Percentiles rank a stretch among this genome's conserved stretches.
Conservation (phyloP, 495 filamentous ascomycete species). For the Sabuloglossum arenarium region DNA sequence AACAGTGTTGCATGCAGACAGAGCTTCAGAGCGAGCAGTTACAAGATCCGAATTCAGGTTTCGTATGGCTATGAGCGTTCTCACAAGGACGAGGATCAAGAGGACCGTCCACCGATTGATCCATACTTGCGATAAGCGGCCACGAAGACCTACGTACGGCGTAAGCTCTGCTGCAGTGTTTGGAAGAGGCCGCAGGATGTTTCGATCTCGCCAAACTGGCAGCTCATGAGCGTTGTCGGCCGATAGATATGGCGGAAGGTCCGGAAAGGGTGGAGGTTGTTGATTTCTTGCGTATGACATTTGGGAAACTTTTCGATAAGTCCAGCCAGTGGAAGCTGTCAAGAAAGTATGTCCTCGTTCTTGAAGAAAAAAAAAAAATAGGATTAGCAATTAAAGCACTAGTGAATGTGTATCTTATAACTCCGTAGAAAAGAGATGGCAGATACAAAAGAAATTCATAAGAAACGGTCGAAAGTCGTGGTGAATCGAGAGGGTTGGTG, state of each 20-base stretch:
- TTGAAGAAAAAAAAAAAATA: not conserved
- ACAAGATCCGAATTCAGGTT: conserved; percentile 49
- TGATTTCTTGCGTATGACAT: conserved; percentile 16
- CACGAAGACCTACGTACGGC: conserved; percentile 78
- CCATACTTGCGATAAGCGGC: conserved; percentile 85
- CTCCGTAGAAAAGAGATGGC: not conserved
- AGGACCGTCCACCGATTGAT: conserved; percentile 95
- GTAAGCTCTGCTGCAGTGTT: conserved; percentile 43
- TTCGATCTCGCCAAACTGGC: conserved; percentile 24
- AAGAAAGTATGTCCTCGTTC: not conserved
- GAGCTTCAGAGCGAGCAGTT: conserved; percentile 56
- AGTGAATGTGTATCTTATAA: not conserved
- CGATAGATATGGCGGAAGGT: conserved; percentile 25
- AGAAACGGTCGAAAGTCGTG: not conserved
- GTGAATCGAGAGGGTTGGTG: not conserved
- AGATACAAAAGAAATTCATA: not conserved
- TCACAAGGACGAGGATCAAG: conserved; percentile 60
- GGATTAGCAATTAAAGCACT: not conserved
- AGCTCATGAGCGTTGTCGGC: conserved; percentile 34
- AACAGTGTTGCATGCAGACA: conserved; percentile 76
- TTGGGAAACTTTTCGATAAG: conserved; percentile 13
- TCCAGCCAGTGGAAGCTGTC: conserved; percentile 18
- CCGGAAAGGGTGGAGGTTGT: conserved; percentile 15
- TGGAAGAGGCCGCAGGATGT: conserved; percentile 21
- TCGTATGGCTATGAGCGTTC: conserved; percentile 52